Evolutionary conservation across 257 asterid genomes (phyloP).

Genomic region (Paulownia fortunei): DNA sequence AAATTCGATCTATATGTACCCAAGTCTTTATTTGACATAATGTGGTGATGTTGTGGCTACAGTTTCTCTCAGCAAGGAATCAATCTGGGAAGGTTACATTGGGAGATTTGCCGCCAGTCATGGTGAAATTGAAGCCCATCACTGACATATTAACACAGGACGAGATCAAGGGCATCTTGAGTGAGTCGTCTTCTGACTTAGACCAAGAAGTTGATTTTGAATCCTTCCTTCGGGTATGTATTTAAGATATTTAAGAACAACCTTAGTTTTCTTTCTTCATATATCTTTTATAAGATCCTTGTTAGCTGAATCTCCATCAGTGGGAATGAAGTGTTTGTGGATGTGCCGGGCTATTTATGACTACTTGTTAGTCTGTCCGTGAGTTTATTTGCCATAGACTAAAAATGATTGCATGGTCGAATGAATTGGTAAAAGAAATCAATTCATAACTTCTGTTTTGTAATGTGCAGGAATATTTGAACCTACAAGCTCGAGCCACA

Average conservation of each 20-base stretch:
- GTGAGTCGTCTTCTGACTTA: conserved; percentile 56
- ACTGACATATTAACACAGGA: conserved; percentile 49
- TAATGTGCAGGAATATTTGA: conserved; percentile 60
- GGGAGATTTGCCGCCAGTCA: conserved; percentile 67
- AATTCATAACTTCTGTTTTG: background rate
- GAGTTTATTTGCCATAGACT: no score
- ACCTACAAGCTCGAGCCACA: conserved; percentile 69
- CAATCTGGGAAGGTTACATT: conserved; percentile 65
- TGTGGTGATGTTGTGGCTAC: no score
- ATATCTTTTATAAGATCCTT: no score
- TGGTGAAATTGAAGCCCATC: conserved; percentile 69
- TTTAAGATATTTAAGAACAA: no score
- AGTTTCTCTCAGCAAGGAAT: conserved; percentile 66
- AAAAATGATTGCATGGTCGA: background rate
- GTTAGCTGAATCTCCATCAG: no score
- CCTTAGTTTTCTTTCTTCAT: no score
- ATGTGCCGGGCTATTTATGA: no score
- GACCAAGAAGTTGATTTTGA: conserved; percentile 75
- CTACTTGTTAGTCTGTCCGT: no score
- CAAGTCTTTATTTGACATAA: no score
- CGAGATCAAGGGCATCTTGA: conserved; percentile 60
- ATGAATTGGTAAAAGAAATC: background rate
- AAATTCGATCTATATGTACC: background rate
- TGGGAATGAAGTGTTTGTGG: no score
- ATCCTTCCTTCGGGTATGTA: conserved; percentile 72